phyloP scores from a whole-genome alignment of 306 rosid genomes.

The Cyclanthera cordifolia region DNA sequence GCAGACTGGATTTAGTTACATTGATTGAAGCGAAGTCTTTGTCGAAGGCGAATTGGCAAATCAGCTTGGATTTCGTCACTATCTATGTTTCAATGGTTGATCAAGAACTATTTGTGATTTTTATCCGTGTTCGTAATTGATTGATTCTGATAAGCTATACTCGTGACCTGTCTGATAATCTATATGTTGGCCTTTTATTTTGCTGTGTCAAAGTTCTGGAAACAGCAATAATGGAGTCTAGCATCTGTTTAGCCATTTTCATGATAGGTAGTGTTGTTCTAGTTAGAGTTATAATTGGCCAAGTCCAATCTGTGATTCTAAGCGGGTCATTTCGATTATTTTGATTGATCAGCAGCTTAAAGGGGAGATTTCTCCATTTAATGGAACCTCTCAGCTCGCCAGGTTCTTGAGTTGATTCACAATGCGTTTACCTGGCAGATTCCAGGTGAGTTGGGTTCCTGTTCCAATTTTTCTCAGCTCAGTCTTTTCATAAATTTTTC shows the following conservation, averaged over 20 bases:
- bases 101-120: not conserved
- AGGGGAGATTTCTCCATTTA: slow-evolving; percentile 30
- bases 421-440: slow-evolving; percentile 51
- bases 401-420: slow-evolving; percentile 54
- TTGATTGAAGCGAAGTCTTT: not conserved
- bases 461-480: slow-evolving; percentile 51
- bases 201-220: not conserved
- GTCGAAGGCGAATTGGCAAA: not conserved
- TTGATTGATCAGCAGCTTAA: slow-evolving; percentile 35
- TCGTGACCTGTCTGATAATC: not conserved
- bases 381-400: slow-evolving; percentile 64
- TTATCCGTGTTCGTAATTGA: not conserved
- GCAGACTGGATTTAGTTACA: not conserved
- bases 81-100: not conserved
- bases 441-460: slow-evolving; percentile 46
- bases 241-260: not conserved
- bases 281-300: not conserved
- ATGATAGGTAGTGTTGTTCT: not conserved
- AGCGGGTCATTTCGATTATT: slow-evolving; percentile 41
- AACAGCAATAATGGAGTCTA: not conserved
- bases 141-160: not conserved
- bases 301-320: slow-evolving; percentile 36
- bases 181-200: too few species aligned
- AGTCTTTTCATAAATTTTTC: slow-evolving; percentile 32
- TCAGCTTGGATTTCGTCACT: not conserved